Evolutionary conservation across 768 basidiomycete species (phyloP), one percentile per base, ranked within the genome.

Genomic region (Cystobasidiopsis lactophilus): DNA sequence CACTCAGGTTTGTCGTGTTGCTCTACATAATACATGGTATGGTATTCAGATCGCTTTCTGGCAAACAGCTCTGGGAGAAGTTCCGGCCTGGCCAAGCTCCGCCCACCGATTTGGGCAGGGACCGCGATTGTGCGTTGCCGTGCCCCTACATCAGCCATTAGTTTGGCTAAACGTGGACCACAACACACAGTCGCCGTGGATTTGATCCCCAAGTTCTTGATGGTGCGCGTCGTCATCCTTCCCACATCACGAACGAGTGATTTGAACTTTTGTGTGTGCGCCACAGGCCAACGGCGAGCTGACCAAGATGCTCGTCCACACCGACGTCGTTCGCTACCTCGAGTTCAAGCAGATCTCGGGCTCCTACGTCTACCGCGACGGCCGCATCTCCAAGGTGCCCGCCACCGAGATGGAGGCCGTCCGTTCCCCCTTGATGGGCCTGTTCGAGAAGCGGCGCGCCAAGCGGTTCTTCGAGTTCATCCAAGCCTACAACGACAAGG

Each of bases 291-390:
- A 85, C 11, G 93, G 93, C 52, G 89, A 95, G 68, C 79, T 98
- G 64, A 93, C 89, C 50, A 82, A 80, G 69, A 96, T 98, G 69
- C 80, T 98, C 58, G 88, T 98, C 39, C 89, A 96, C 72, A 96
- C 93, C 58, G 88, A 98, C 65, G 93, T 98, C 57, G 89, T 84
- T 39, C 80, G 88, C 56, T 98, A 98, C 69, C 80, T 98, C 63
- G 93, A 96, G 66, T 98, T 98, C 75, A 98, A 96, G 73, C 91
- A 95, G 71, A 95, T 98, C 69, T 86, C 93, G 0, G 93, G 91
- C 51, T 88, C 84, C 65, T 98, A 81, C 69, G 93, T 98, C 54
- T 95, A 88, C 67, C 80, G 91, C 51, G 91, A 96, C 67, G 86
- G 88, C 48, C 82, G 69, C 70, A 93, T 98, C 69, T 85, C 84